These are phyloP conservation scores for Candida chilensis DNA, from an alignment of 805 yeast species.

Conservation along the genomic window DNA sequence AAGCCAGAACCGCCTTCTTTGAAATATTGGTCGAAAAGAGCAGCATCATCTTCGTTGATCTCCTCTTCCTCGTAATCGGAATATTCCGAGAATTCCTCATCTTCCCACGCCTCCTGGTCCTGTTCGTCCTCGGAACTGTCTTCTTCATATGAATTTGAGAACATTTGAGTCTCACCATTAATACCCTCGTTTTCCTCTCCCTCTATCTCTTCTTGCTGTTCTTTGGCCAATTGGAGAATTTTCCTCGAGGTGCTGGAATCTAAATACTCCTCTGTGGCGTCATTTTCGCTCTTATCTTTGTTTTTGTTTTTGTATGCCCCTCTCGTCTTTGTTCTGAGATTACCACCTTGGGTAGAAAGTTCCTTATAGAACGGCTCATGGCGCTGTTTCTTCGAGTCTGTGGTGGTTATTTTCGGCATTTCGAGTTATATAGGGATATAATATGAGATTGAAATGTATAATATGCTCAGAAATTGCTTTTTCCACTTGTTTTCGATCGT, in stretches of 20 bases:
- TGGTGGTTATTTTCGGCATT: conserved; percentile 62
- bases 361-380: conserved; percentile 80
- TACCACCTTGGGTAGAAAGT: conserved; percentile 67
- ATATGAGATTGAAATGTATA: too few relatives aligned
- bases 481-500: too few relatives aligned
- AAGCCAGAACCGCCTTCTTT: conserved; percentile 26
- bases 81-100: too few relatives aligned
- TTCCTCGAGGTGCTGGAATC: conserved; percentile 80
- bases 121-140: conserved; percentile 4
- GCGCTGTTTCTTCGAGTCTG: conserved; percentile 46
- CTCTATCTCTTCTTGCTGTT: conserved; percentile 86
- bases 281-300: conserved; percentile 24
- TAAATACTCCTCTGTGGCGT: conserved; percentile 46
- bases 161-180: too few relatives aligned
- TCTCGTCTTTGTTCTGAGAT: conserved; percentile 38
- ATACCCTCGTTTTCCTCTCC: conserved; percentile 51
- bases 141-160: too few relatives aligned
- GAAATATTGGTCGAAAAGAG: conserved; percentile 71
- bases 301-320: conserved; percentile 11
- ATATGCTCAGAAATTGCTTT: too few relatives aligned
- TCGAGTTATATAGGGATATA: too few relatives aligned
- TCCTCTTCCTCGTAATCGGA: neutral
- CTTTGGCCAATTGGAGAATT: conserved; percentile 82
- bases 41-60: conserved; percentile 73
- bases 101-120: conserved; percentile 8